These are phyloP conservation scores for Boletus rubescentipes DNA, from an alignment of 768 basidiomycete genomes.

Conservation along the genomic window DNA sequence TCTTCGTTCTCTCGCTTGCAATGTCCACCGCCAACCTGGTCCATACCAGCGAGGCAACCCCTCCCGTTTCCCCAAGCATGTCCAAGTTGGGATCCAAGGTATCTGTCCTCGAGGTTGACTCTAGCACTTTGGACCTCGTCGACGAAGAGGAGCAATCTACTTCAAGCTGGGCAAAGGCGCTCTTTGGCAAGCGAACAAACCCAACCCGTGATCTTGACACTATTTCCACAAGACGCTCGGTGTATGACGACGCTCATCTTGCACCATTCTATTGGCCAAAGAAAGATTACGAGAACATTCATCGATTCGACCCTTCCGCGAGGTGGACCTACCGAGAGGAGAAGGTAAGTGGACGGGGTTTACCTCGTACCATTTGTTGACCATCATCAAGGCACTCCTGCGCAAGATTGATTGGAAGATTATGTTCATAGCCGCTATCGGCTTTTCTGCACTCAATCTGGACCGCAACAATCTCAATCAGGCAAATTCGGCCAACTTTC, in stretches of 20 bases:
- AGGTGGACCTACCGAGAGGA: constrained; percentile 64
- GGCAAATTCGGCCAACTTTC: constrained; percentile 58
- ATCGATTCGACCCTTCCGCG: constrained; percentile 54
- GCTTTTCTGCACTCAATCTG: constrained; percentile 56
- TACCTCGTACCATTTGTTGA: background rate
- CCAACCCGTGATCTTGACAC: constrained; percentile 31
- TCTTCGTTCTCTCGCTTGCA: background rate
- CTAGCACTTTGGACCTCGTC: background rate
- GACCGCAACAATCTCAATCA: constrained; percentile 55
- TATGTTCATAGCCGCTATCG: constrained; percentile 54
- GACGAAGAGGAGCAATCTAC: background rate
- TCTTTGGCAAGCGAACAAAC: background rate
- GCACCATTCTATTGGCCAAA: constrained; percentile 41
- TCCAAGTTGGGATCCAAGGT: background rate
- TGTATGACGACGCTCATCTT: constrained; percentile 50
- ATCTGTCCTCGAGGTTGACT: background rate
- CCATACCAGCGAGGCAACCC: background rate
- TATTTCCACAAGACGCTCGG: constrained; percentile 49
- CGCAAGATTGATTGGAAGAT: constrained; percentile 63
- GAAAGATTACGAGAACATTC: constrained; percentile 51
- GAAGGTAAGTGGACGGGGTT: constrained; percentile 28
- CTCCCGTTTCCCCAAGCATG: background rate
- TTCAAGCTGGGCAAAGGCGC: background rate
- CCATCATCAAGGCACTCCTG: constrained; percentile 38
- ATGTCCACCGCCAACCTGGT: background rate